Evolutionary conservation across 495 filamentous ascomycete species (phyloP).

Genomic region (Podospora sp.): DNA sequence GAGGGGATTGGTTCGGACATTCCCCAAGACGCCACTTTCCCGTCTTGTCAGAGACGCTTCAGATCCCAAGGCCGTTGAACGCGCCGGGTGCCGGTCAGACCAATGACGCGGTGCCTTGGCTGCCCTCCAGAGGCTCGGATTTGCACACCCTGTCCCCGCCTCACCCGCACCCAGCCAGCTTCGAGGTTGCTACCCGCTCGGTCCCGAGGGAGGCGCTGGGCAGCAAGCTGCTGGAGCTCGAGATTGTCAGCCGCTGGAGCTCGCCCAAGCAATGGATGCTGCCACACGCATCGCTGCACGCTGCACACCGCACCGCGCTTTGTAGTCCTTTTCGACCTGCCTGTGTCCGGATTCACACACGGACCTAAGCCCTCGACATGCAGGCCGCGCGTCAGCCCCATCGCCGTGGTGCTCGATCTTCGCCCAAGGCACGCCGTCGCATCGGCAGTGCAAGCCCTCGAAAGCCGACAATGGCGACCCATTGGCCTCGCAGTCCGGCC

Average conservation of each 20-base stretch:
- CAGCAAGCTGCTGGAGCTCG: not conserved
- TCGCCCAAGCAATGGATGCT: not conserved
- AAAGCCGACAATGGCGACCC: conserved; percentile 8
- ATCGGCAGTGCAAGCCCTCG: conserved; percentile 11
- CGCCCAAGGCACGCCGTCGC: conserved; percentile 15
- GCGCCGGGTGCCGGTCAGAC: not conserved
- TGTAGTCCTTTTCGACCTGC: not conserved
- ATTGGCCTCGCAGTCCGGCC: conserved; percentile 18
- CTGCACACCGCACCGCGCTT: not conserved
- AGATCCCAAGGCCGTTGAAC: conserved; percentile 2
- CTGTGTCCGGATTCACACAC: not conserved
- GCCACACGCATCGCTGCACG: not conserved
- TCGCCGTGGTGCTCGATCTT: not conserved
- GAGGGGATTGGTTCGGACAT: conserved; percentile 32
- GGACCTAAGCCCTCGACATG: conserved; percentile 19
- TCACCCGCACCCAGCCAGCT: not conserved
- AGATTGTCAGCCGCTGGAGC: not conserved
- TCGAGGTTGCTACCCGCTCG: conserved; percentile 8
- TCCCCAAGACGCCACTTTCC: conserved; percentile 30
- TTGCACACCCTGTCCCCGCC: not conserved
- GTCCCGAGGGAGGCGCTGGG: conserved; percentile 5
- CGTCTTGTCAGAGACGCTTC: not conserved
- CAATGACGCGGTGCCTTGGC: conserved; percentile 4
- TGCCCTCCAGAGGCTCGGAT: conserved; percentile 10
- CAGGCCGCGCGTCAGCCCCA: conserved; percentile 28